Evolutionary conservation across 257 asterid genomes (phyloP).

Genomic region (Ilex asprella): DNA sequence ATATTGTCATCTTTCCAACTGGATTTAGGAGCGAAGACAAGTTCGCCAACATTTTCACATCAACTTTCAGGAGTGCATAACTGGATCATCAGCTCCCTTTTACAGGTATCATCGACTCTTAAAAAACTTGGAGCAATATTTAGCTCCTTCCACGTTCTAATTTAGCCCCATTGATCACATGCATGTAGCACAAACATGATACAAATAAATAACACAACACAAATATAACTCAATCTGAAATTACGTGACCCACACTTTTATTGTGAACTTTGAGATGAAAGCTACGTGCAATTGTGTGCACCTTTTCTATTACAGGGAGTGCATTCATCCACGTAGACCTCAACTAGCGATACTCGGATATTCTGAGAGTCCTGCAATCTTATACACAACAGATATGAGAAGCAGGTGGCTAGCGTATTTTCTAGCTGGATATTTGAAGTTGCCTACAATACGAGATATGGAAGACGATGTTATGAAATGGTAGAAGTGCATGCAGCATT

Average conservation of each 20-base stretch:
- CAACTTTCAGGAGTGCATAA: conserved; percentile 41
- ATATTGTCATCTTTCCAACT: conserved; percentile 46
- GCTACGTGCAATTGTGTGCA: too few species aligned
- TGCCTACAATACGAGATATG: conserved; percentile 38
- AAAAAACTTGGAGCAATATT: too few species aligned
- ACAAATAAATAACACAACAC: too few species aligned
- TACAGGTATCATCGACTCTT: conserved; percentile 31
- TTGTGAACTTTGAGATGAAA: too few species aligned
- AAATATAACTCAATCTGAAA: too few species aligned
- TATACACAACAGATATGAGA: conserved; percentile 45
- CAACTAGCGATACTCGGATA: conserved; percentile 54
- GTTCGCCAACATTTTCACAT: conserved; percentile 28
- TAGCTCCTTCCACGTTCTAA: neutral
- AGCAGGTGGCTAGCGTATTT: conserved; percentile 51
- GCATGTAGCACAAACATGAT: neutral
- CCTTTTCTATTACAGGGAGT: conserved; percentile 26
- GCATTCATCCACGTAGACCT: conserved; percentile 58
- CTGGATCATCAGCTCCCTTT: conserved; percentile 44
- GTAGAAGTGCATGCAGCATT: conserved; percentile 31
- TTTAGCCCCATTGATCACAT: neutral
- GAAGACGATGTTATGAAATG: conserved; percentile 39
- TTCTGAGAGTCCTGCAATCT: conserved; percentile 43
- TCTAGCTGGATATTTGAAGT: conserved; percentile 37
- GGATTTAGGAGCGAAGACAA: conserved; percentile 55
- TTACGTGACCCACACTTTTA: too few species aligned